Conservation (phyloP, 371 early-diverging fungal species). For the Mortierella sp. region DNA sequence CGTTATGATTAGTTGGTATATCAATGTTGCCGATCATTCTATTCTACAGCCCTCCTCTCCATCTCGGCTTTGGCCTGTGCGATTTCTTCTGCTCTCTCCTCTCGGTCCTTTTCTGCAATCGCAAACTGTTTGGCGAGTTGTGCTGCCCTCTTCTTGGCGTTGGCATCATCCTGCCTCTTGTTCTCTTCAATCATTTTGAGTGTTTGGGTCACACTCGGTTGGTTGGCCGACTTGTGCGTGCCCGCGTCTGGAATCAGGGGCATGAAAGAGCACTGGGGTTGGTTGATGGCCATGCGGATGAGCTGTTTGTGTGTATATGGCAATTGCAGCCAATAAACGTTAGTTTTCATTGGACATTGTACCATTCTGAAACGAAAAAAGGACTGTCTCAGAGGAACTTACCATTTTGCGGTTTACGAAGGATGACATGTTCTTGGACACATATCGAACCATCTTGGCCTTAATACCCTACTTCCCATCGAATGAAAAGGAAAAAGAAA, state of each 20-base stretch:
- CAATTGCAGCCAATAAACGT: too few relatives aligned
- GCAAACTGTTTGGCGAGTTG: background rate
- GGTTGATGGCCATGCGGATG: background rate
- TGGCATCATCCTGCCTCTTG: background rate
- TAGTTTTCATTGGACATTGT: too few relatives aligned
- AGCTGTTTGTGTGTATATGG: background rate
- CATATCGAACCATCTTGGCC: constrained; percentile 2
- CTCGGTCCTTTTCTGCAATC: background rate
- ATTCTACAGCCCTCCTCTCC: background rate
- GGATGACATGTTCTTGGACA: background rate
- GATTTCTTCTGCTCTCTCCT: background rate
- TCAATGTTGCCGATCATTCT: background rate
- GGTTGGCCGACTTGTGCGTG: background rate
- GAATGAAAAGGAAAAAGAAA: background rate
- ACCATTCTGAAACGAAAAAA: too few relatives aligned
- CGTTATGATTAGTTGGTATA: background rate
- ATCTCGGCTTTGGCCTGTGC: background rate
- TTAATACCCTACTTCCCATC: background rate
- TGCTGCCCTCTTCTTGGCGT: background rate
- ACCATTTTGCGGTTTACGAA: background rate
- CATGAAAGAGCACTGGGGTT: background rate
- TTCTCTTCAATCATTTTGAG: background rate
- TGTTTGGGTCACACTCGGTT: background rate
- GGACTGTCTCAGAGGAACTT: background rate
- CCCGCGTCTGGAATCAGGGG: background rate